phyloP scores from a whole-genome alignment of 176 grass and related monocot species.

The Neostapfia colusana region DNA sequence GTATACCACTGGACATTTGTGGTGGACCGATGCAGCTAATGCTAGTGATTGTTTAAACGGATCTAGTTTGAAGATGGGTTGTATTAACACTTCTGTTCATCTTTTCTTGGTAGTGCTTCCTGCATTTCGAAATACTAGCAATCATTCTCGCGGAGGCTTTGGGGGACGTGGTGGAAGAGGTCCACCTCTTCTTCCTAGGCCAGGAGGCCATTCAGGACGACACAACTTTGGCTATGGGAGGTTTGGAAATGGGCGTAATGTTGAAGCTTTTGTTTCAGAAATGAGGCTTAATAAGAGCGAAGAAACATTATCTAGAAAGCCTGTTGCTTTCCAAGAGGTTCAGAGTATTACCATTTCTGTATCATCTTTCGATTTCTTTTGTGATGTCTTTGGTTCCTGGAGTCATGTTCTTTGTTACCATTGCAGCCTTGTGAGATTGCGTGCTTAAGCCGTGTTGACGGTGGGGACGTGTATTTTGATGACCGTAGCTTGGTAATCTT shows the following conservation, averaged over 20 bases:
- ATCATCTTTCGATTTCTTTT: conserved; percentile 28
- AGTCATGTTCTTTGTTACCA: conserved; percentile 38
- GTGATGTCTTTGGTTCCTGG: conserved; percentile 21
- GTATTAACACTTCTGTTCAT: conserved; percentile 12
- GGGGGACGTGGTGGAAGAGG: conserved; percentile 73
- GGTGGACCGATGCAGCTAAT: background rate
- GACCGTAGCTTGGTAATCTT: conserved; percentile 83
- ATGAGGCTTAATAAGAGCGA: conserved; percentile 98
- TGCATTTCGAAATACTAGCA: conserved; percentile 60
- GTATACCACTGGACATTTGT: conserved; percentile 23
- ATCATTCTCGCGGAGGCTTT: conserved; percentile 71
- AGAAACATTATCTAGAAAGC: conserved; percentile 94
- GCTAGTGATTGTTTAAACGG: conserved; percentile 11
- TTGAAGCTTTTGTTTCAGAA: conserved; percentile 93
- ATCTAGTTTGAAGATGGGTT: conserved; percentile 21
- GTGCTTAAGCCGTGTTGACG: conserved; percentile 84
- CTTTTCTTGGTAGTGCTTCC: conserved; percentile 65
- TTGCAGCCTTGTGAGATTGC: conserved; percentile 91
- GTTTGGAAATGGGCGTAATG: conserved; percentile 74
- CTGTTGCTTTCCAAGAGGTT: conserved; percentile 92
- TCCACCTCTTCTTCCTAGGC: conserved; percentile 82
- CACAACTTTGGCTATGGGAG: conserved; percentile 70
- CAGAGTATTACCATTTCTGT: conserved; percentile 22
- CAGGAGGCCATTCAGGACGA: conserved; percentile 70
- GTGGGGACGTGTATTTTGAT: conserved; percentile 82